These are phyloP conservation scores for Liquidambar formosana DNA, from an alignment of 164 flowering plant species.

Conservation along the genomic window DNA sequence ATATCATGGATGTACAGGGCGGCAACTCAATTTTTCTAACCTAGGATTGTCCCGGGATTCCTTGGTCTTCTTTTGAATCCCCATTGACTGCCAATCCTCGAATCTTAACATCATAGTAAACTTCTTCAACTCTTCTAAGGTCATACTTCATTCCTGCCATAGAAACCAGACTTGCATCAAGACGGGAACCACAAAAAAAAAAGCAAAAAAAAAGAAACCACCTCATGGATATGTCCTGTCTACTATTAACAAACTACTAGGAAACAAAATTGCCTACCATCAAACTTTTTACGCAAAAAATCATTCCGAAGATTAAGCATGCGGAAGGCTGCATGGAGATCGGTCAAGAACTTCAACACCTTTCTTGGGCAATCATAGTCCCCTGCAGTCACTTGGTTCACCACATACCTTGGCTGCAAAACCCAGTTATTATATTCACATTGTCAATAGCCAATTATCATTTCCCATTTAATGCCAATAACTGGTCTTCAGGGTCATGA, in stretches of 20 bases:
- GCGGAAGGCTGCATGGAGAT: conserved; percentile 90
- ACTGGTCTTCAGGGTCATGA: background rate
- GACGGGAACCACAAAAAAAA: too few species aligned
- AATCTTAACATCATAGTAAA: conserved; percentile 88
- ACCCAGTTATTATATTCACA: background rate
- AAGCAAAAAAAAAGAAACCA: background rate
- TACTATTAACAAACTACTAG: background rate
- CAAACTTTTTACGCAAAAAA: conserved; percentile 90
- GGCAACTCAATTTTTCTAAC: too few species aligned
- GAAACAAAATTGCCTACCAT: conserved; percentile 44
- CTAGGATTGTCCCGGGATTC: conserved; percentile 20
- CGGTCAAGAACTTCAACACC: conserved; percentile 84
- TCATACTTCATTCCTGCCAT: conserved; percentile 91
- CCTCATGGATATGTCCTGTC: background rate
- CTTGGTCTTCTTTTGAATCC: conserved; percentile 39
- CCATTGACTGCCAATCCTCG: conserved; percentile 60
- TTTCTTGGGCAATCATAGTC: conserved; percentile 94
- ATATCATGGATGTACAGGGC: too few species aligned
- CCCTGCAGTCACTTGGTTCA: conserved; percentile 46
- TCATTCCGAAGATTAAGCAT: conserved; percentile 97
- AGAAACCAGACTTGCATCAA: background rate
- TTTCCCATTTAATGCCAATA: background rate
- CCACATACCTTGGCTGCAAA: conserved; percentile 34
- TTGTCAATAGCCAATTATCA: background rate
- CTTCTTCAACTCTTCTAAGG: conserved; percentile 91